Evolutionary conservation across 2,329 filamentous ascomycete species (phyloP).

Genomic region (Phialophora tarda): DNA sequence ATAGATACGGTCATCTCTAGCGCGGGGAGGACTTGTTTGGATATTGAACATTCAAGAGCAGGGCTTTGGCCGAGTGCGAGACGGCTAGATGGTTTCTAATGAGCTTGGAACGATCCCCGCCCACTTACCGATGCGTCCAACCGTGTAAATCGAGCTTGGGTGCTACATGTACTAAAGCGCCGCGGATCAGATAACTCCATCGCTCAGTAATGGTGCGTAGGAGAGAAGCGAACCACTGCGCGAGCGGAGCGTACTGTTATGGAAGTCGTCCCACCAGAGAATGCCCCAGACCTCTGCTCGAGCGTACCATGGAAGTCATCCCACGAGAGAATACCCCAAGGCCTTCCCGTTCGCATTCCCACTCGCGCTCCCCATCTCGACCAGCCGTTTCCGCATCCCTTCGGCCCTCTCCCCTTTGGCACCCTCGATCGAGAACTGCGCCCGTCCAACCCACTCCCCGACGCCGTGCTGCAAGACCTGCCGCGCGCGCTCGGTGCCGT

Average conservation of each 20-base stretch:
- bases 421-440: constrained; percentile 48
- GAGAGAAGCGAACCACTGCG: background rate
- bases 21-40: background rate
- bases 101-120: background rate
- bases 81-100: background rate
- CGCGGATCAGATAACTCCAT: background rate
- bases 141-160: background rate
- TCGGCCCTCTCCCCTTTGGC: constrained; percentile 46
- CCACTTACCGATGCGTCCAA: too few species aligned
- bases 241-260: background rate
- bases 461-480: constrained; percentile 55
- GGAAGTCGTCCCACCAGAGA: background rate
- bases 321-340: constrained; percentile 52
- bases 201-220: background rate
- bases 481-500: constrained; percentile 49
- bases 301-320: constrained; percentile 36
- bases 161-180: too few species aligned
- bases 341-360: constrained; percentile 48
- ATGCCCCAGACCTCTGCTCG: too few species aligned
- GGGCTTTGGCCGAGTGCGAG: background rate
- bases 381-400: constrained; percentile 52
- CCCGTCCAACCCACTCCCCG: constrained; percentile 51
- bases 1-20: constrained; percentile 12
- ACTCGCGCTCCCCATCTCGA: constrained; percentile 49
- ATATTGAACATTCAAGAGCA: background rate